phyloP scores from a whole-genome alignment of 352 stramenopile genomes.

The Globisporangium echinulatum region DNA sequence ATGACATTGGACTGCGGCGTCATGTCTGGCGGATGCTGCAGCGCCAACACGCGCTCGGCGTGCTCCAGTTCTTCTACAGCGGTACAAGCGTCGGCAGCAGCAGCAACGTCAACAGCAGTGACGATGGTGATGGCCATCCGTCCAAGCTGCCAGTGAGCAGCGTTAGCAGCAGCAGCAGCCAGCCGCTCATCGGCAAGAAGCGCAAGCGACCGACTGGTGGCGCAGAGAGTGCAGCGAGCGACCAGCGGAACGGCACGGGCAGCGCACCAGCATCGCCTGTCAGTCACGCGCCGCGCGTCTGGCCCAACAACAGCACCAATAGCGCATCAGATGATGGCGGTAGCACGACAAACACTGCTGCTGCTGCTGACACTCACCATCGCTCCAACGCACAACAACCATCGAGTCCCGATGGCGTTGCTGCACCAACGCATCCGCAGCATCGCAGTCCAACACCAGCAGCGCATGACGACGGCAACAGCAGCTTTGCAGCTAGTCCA shows the following conservation, averaged over 20 bases:
- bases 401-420: neutral
- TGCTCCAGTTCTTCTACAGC: conserved; percentile 50
- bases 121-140: too few relatives aligned
- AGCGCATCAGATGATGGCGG: neutral
- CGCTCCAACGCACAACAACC: neutral
- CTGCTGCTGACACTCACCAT: too few relatives aligned
- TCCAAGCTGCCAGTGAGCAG: neutral
- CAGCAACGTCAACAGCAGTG: neutral
- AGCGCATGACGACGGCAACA: neutral
- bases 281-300: neutral
- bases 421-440: too few relatives aligned
- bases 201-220: conserved; percentile 31
- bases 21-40: conserved; percentile 53
- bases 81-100: neutral
- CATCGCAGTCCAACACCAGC: neutral
- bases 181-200: conserved; percentile 33
- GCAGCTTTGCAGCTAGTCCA: neutral
- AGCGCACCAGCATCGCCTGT: too few relatives aligned
- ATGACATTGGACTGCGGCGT: conserved; percentile 34
- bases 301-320: neutral
- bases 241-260: neutral
- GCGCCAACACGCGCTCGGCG: conserved; percentile 28
- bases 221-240: neutral
- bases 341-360: too few relatives aligned
- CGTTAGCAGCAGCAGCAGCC: neutral